A percentile compares a stretch with the other conserved stretches of the same genome.
Conservation (phyloP, 169 alveolate genomes). For the Plasmodium vivax region DNA sequence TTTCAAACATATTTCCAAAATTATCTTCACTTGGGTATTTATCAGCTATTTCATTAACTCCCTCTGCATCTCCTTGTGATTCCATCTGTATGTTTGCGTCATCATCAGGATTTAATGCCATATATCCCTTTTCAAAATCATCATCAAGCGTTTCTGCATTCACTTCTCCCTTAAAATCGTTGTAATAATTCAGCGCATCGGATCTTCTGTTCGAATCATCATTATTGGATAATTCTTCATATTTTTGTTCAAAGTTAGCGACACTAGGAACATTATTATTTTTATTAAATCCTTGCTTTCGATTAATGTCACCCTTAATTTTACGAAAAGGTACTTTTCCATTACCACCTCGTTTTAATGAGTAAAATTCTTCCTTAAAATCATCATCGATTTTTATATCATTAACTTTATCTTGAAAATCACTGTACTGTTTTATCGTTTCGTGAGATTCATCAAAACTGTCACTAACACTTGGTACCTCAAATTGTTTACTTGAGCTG, state of each 20-base stretch:
- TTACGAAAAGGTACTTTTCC: not conserved
- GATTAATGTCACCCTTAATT: not conserved
- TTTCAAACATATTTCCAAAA: not conserved
- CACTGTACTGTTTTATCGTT: not conserved
- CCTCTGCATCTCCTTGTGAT: not conserved
- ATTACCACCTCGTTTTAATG: not conserved
- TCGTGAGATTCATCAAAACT: not conserved
- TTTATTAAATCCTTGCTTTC: not conserved
- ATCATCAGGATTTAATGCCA: not conserved
- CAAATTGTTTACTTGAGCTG: not conserved
- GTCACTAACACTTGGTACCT: not conserved
- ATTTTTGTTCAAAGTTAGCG: not conserved
- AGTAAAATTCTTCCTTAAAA: not conserved
- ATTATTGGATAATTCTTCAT: not conserved
- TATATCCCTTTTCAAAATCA: not conserved
- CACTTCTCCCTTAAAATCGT: not conserved
- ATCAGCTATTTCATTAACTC: not conserved
- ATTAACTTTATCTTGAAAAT: not conserved
- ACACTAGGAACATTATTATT: not conserved
- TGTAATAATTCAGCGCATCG: not conserved
- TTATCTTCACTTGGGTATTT: not conserved
- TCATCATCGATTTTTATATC: not conserved
- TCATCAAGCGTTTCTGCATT: not conserved
- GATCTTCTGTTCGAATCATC: not conserved
- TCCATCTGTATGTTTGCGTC: not conserved